Evolutionary conservation across 108 stramenopile species (phyloP).

Genomic region (Cylindrotheca closterium): DNA sequence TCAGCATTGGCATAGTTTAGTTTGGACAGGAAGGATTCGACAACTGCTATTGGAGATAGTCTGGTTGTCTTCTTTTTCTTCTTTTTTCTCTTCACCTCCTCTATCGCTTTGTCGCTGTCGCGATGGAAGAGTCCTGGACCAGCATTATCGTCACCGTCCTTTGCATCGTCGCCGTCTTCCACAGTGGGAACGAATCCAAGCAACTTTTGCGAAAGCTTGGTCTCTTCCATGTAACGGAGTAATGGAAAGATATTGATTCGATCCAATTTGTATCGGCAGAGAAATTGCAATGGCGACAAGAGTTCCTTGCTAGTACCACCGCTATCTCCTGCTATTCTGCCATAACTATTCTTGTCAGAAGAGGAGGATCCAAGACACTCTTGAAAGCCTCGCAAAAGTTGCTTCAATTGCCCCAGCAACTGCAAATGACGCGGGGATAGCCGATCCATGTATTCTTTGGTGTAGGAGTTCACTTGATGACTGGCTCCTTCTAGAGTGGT

Average conservation of each 20-base stretch:
- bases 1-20: constrained; percentile 51
- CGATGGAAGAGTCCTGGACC: too few relatives aligned
- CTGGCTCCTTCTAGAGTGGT: constrained; percentile 45
- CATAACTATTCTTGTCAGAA: neutral
- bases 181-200: constrained; percentile 57
- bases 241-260: constrained; percentile 93
- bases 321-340: neutral
- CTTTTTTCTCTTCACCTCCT: neutral
- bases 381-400: constrained; percentile 58
- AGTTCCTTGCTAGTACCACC: neutral
- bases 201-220: constrained; percentile 86
- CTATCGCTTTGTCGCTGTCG: too few relatives aligned
- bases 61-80: neutral
- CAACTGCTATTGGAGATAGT: constrained; percentile 76
- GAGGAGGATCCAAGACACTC: constrained; percentile 39
- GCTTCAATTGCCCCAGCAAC: constrained; percentile 81
- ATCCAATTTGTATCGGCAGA: constrained; percentile 52
- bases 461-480: constrained; percentile 59
- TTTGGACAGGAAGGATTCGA: constrained; percentile 74
- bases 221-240: constrained; percentile 79
- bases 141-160: neutral
- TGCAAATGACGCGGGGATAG: constrained; percentile 75
- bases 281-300: constrained; percentile 8
- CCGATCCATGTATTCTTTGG: constrained; percentile 45
- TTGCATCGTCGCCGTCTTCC: neutral